These are phyloP conservation scores for Protea cynaroides DNA, from an alignment of 164 flowering plant genomes.

Conservation along the genomic window DNA sequence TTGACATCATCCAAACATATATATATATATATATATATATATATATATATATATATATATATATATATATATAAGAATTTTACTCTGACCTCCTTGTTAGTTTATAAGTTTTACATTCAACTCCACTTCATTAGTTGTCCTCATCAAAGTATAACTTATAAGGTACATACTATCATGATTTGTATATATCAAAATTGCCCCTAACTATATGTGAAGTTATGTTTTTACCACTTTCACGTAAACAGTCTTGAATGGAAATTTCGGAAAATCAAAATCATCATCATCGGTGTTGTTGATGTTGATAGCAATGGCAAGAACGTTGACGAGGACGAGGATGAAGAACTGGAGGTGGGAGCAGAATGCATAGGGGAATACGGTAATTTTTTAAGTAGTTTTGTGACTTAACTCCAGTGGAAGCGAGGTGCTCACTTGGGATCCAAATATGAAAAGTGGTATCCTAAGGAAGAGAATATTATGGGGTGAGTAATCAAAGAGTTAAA, in stretches of 20 bases:
- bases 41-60: no score
- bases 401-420: conserved; percentile 46
- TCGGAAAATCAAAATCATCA: conserved; percentile 34
- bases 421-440: conserved; percentile 29
- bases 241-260: conserved; percentile 45
- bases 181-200: no score
- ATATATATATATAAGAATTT: no score
- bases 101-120: no score
- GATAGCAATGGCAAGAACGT: conserved; percentile 26
- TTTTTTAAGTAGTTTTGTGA: conserved; percentile 56
- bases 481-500: conserved; percentile 54
- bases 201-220: no score
- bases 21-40: no score
- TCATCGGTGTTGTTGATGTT: conserved; percentile 28
- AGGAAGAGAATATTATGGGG: conserved; percentile 46
- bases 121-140: no score
- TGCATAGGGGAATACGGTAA: conserved; percentile 65
- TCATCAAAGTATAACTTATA: no score
- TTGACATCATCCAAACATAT: no score
- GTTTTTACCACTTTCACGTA: no score
- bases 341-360: conserved; percentile 88
- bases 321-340: conserved; percentile 36
- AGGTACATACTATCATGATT: no score
- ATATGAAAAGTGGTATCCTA: conserved; percentile 8
- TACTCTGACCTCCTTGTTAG: no score